Evolutionary conservation across 2,329 filamentous ascomycete species (phyloP), one percentile per base, ranked within the genome.

Genomic region (Penicillium oxalicum): DNA sequence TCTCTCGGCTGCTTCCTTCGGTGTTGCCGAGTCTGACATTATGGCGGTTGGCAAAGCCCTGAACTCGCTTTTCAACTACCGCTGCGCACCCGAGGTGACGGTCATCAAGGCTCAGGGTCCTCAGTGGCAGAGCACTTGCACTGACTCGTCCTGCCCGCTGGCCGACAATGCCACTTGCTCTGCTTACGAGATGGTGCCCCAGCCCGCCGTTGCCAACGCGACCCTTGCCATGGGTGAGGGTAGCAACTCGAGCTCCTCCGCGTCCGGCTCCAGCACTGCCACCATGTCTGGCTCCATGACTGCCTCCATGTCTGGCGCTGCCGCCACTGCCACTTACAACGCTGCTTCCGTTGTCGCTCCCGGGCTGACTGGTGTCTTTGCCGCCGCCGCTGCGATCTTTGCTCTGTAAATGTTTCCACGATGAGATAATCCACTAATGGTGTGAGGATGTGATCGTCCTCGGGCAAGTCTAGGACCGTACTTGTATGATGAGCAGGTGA

Each of bases 51-150:
- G 70, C 50, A 68, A 53, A 29, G 70, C 75, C 1, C 74, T 84
- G 39, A 73, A 66, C 53, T 61, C 60, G 24, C 59, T 75, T 42
- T 84, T 84, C 64, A 75, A 71, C 48, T 70, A 74, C 61, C 70
- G 71, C 44, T 84, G 81, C 65, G 62, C 69, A 2, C 71, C 78
- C 0, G 59, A 72, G 13, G 66, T 69, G 1, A 69, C 69, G 2
- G 71, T 77, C 43, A 70, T 80, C 46, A 66, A 73, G 18, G 59
- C 66, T 5, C 71, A 77, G 48, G 70, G 70, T 5, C 50, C 70
- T 8, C 70, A 77, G 57, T 67, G 78, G 24, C 78, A 83, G 64
- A 69, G 74, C 47, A 80, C 83, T 54, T 83, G 80, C 69, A 75
- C 75, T 55, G 73, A 71, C 35, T 66, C 69, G n/a, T 61, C 65